Evolutionary conservation across 2,329 filamentous ascomycete genomes (phyloP), one percentile per base, ranked within the genome.

Genomic region (Nigrospora oryzae): DNA sequence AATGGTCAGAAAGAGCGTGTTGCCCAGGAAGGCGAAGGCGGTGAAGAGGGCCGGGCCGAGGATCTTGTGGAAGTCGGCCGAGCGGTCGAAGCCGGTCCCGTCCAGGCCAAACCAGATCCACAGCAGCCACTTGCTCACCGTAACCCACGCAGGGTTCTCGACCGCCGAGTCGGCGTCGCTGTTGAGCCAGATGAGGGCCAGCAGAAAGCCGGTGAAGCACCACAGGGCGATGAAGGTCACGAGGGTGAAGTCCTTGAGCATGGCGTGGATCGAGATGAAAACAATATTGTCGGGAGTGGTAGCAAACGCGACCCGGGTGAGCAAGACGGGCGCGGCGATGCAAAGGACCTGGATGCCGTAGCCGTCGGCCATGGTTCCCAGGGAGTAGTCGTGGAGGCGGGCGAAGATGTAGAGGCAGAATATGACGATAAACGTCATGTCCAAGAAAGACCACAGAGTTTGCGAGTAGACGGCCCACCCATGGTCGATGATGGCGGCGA

Each of bases 71-170:
- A 87, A 83, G 38, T 80, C 74, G 10, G 64, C 64, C 3, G 67
- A 68, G 47, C 69, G 65, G 46, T 73, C 68, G 38, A 75, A 74
- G 11, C 72, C 72, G 5, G 73, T 74, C 17, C 72, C 84, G 48
- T 87, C 84, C 1, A 88, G 74, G 1, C 84, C 84, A 53, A 88
- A 88, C 84, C 84, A 88, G 53, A 88, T 84, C 80, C 81, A 87
- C 3, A 88, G 70, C 73, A 88, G 84, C 84, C 84, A 88, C 61
- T 86, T 86, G 31, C 75, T 75, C 41, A 87, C 83, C 0, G 81
- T 83, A 30, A 63, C 59, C 66, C 67, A 70, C 34, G 56, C 58
- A 2, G 64, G 62, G 17, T 42, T 43, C 17, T 58, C 51, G 47
- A 63, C 47, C 4, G 40, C 32, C 46, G 59, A 48, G 14, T 49